Conservation (phyloP, 345 rosid genomes). For the Durio zibethinus region DNA sequence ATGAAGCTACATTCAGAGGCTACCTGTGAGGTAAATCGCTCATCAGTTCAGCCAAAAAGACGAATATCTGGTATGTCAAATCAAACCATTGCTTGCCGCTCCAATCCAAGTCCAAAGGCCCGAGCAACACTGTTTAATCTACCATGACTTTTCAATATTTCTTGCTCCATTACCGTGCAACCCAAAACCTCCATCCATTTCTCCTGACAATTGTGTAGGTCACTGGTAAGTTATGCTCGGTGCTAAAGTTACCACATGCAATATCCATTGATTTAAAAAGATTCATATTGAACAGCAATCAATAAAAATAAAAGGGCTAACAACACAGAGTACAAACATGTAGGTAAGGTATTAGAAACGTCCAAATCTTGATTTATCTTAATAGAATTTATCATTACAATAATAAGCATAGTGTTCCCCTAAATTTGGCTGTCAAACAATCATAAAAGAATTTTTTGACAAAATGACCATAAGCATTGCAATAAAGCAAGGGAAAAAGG, state of each 20-base stretch:
- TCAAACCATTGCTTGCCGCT: too few relatives aligned
- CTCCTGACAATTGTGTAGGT: slow-evolving; percentile 48
- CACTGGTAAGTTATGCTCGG: slow-evolving; percentile 19
- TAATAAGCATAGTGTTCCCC: background rate
- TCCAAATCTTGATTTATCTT: too few relatives aligned
- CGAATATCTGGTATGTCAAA: slow-evolving; percentile 97
- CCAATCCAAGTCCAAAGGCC: slow-evolving; percentile 98
- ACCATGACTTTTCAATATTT: too few relatives aligned
- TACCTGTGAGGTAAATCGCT: slow-evolving; percentile 88
- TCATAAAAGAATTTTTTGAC: background rate
- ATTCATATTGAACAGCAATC: background rate
- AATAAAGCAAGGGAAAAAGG: background rate
- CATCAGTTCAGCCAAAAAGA: slow-evolving; percentile 84
- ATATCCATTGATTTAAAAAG: slow-evolving; percentile 1
- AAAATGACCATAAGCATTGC: background rate
- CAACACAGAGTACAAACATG: background rate
- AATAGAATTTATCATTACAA: too few relatives aligned
- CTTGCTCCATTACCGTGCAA: slow-evolving; percentile 92
- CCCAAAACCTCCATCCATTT: slow-evolving; percentile 97
- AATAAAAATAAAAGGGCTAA: background rate
- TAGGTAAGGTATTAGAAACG: too few relatives aligned
- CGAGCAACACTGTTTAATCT: too few relatives aligned
- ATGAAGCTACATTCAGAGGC: slow-evolving; percentile 5
- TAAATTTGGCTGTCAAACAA: background rate
- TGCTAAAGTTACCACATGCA: slow-evolving; percentile 6